Base-by-base conservation (phyloP, 345 rosid species). In the Ceriops tagal region DNA sequence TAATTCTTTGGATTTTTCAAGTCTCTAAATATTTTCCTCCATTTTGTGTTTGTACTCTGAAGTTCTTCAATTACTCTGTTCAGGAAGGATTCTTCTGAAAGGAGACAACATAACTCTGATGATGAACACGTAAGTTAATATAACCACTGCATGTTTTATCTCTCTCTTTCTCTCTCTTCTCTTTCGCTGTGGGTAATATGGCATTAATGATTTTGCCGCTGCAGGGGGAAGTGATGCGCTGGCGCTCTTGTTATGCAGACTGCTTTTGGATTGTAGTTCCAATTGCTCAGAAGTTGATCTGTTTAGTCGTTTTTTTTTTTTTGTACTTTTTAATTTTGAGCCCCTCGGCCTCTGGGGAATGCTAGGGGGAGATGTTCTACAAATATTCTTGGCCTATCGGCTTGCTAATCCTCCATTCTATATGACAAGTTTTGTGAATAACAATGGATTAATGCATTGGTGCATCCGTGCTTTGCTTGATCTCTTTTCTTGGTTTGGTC, bases 81-180 rank as follows among this genome's bases (percentile, higher is more conserved):
- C 90, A 93, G 98, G 98, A 71, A 83, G 97, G 83, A 89, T 93
- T 70, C 79, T 93, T 66, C 91, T 93, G 20, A 93, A 88, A 79
- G 97, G 93, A 69, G 96, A 93, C 79, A 93, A 89, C 82, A 91
- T 91, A 62, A 88, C 97, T 30, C 84, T 89, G 70, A 93, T 93
- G 93, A 89, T 91, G 98, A 93, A 80, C 84, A 75, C 92, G 89
- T 93, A 84, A 87, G 85, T 66, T 58, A 21, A 68, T 43, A 18
- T 13, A 43, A 2, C 13, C 16, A n/a, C 20, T 61, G 66, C 28
- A 3, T 43, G 15, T 18, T 7, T 0, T 53, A 22, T 5, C 5
- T 27, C 47, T 63, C 32, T 64, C 37, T n/a, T n/a, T 35, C 60
- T 51, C 59, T 58, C 60, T 58, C 39, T 62, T 30, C 60, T 51